Conservation (phyloP, 768 basidiomycete species). For the Cantharellus anzutake region DNA sequence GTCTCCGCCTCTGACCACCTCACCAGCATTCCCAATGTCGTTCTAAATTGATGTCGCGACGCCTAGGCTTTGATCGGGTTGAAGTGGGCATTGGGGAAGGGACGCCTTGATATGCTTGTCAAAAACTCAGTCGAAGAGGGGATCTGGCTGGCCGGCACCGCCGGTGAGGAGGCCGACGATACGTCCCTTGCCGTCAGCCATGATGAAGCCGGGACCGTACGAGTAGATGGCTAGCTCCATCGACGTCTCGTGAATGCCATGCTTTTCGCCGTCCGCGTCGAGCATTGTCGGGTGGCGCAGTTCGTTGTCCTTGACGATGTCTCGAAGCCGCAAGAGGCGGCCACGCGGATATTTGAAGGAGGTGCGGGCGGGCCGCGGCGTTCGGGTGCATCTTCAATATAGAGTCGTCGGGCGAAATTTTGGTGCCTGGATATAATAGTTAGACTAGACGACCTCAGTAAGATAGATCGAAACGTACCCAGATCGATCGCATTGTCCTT, state of each 20-base stretch:
- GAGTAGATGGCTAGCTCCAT: slow-evolving; percentile 17
- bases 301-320: not conserved
- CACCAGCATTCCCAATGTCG: no score
- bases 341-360: not conserved
- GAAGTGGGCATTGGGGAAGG: slow-evolving; percentile 3
- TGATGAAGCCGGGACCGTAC: slow-evolving; percentile 18
- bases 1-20: no score
- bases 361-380: slow-evolving; percentile 2
- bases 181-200: slow-evolving; percentile 15
- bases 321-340: not conserved
- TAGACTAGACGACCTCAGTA: not conserved
- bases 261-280: slow-evolving; percentile 8
- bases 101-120: slow-evolving; percentile 20
- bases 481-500: not conserved
- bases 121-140: slow-evolving; percentile 20
- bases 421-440: not conserved
- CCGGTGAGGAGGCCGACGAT: slow-evolving; percentile 18
- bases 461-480: not conserved
- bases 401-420: not conserved
- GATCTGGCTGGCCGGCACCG: slow-evolving; percentile 9
- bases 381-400: not conserved
- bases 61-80: not conserved
- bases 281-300: not conserved
- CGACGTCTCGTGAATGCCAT: slow-evolving; percentile 10
- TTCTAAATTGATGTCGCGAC: not conserved